Base-by-base conservation (phyloP, 2,329 filamentous ascomycete genomes). In the Aspergillus tubingensis region DNA sequence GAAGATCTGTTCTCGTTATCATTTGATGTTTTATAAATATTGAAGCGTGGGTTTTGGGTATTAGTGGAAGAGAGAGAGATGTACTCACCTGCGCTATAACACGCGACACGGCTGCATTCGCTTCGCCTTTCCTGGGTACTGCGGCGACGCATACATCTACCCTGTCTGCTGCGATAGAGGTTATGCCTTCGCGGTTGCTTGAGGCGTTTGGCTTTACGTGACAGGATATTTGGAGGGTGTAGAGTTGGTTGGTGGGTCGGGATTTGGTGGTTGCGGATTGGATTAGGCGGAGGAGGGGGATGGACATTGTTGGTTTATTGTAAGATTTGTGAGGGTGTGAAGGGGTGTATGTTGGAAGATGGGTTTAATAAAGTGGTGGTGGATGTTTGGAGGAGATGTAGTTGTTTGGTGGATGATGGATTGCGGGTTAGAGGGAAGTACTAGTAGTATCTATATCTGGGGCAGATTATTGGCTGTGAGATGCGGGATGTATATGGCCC, bases 101-200 rank as follows among this genome's bases (percentile, higher is more conserved):
- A 39, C 83, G 79, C 52, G 86, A 76, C 2, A 90, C 86, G 4
- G 88, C 88, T 69, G 83, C 84, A 70, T 91, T 91, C 5, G 89
- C 85, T 70, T 90, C 86, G 13, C 88, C 88, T 13, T 91, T 86
- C 62, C 83, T 81, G 10, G 89, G 82, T 64, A 83, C 86, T 0
- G 87, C 88, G 0, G 88, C 77, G 2, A 91, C 88, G 51, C 86
- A 88, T 1, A 92, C 72, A 61, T 89, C 84, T 50, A 91, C 81
- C 2, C 77, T 77, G 6, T 85, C 80, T 23, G 86, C 81, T 0
- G 82, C 82, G 3, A 91, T 74, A 0, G 80, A 79, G 2, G 78
- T 70, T 48, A 91, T 80, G 13, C 88, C 88, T 66, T 90, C 83
- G 36, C 87, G 83, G 23, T 80, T 79, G 27, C 84, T 85, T 70